Percentiles rank a stretch among this genome's conserved stretches.
Evolutionary conservation across 768 basidiomycete genomes (phyloP).

Genomic region (Hortiboletus flavorubellus): DNA sequence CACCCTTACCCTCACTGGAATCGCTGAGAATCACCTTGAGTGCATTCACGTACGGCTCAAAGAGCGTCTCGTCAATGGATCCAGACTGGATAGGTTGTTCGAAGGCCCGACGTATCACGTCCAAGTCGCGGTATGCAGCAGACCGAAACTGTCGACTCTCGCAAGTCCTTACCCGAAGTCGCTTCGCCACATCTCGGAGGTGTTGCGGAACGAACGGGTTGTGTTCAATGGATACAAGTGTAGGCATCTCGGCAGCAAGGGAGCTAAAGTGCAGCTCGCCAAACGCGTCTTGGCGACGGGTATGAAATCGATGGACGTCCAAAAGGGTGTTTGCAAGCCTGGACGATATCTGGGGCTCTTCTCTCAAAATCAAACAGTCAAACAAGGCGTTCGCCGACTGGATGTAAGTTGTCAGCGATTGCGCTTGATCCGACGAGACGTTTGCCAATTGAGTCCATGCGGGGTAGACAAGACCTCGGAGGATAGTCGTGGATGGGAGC

Average conservation of each 20-base stretch:
- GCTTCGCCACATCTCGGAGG: slow-evolving; percentile 46
- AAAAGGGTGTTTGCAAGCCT: slow-evolving; percentile 48
- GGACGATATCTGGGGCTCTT: slow-evolving; percentile 41
- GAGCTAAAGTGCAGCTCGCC: slow-evolving; percentile 60
- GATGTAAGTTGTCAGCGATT: slow-evolving; percentile 49
- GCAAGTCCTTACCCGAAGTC: slow-evolving; percentile 58
- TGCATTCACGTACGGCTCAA: slow-evolving; percentile 63
- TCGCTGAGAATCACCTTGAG: slow-evolving; percentile 66
- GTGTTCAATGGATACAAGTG: slow-evolving; percentile 68
- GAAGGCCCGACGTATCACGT: slow-evolving; percentile 65
- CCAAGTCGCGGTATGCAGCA: slow-evolving; percentile 73
- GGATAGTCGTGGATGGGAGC: slow-evolving; percentile 66
- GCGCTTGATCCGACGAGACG: slow-evolving; percentile 35
- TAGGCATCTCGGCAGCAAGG: slow-evolving; percentile 62
- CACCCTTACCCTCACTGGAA: slow-evolving; percentile 48
- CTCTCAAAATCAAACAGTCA: slow-evolving; percentile 53
- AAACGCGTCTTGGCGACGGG: slow-evolving; percentile 67
- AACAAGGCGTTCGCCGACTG: slow-evolving; percentile 63
- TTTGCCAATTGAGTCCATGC: slow-evolving; percentile 63
- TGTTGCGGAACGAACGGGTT: slow-evolving; percentile 49
- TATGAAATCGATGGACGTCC: slow-evolving; percentile 66
- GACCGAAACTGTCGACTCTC: slow-evolving; percentile 66
- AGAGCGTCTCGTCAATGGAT: slow-evolving; percentile 46
- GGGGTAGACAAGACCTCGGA: slow-evolving; percentile 75
- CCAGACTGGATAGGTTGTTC: slow-evolving; percentile 56